phyloP scores from a whole-genome alignment of 805 yeast genomes.

The Yarrowia yakushimensis region DNA sequence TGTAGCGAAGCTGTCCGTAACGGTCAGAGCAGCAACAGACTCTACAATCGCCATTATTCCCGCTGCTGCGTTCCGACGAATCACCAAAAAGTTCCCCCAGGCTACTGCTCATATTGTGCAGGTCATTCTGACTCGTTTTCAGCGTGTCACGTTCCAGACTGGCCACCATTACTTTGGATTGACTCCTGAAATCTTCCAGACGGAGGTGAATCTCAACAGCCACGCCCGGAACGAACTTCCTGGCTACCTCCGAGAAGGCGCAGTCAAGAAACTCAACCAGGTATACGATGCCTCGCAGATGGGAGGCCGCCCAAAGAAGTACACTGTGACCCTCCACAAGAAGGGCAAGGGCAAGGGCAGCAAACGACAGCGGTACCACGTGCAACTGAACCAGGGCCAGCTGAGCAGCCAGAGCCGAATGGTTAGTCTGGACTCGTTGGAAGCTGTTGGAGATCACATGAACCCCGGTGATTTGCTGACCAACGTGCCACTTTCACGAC shows the following conservation, averaged over 20 bases:
- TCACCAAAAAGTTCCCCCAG: conserved; percentile 73
- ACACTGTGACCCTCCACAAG: conserved; percentile 18
- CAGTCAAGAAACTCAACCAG: conserved; percentile 27
- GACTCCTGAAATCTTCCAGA: conserved; percentile 72
- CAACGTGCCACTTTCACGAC: conserved; percentile 55
- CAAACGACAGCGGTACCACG: conserved; percentile 24
- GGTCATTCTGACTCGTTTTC: conserved; percentile 79
- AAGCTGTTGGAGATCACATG: conserved; percentile 38
- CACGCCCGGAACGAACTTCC: conserved; percentile 54
- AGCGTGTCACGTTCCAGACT: conserved; percentile 87
- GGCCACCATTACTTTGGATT: conserved; percentile 83
- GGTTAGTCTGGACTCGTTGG: conserved; percentile 28
- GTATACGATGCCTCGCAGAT: background rate
- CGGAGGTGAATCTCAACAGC: conserved; percentile 65
- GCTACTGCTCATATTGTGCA: conserved; percentile 93
- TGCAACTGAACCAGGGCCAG: conserved; percentile 6
- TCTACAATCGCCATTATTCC: conserved; percentile 94
- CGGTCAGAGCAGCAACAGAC: conserved; percentile 69
- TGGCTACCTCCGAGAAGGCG: conserved; percentile 39
- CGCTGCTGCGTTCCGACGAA: conserved; percentile 67
- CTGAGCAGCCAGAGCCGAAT: background rate
- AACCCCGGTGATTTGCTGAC: conserved; percentile 86
- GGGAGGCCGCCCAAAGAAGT: conserved; percentile 24
- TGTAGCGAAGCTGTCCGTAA: conserved; percentile 40
- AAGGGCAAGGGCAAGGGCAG: conserved; percentile 17